Evolutionary conservation across 2,329 filamentous ascomycete species (phyloP), one percentile per base, ranked within the genome.

Genomic region (Proliferodiscus dingleyae): DNA sequence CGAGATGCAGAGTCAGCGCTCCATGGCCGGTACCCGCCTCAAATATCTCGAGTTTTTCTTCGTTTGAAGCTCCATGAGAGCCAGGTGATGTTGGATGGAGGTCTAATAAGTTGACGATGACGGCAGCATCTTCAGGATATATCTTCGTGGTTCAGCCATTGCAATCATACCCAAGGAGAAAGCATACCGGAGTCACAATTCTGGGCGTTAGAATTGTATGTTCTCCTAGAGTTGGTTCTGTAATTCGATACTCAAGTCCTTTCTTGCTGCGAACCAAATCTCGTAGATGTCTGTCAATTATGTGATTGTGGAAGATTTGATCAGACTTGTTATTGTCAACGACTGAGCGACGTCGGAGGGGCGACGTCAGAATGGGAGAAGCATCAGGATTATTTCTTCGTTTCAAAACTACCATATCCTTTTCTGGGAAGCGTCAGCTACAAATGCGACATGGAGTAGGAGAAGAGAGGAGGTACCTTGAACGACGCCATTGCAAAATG

Each of bases 21-120:
- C 87, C 88, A 71, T 90, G 86, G n/a, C 87, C 88, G 3, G 87
- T 93, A 13, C 88, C 87, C 37, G 87, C 87, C 66, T 93, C 88
- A 42, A 93, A 81, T 36, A 93, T 86, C 61, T 91, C 85, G 10
- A 90, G 64, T 0, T 74, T 77, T 7, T 60, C 59, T 5, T 57
- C 53, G 11, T 65, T 56, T 10, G 67, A 63, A 5, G 66, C 62
- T 11, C 57, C 56, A 9, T 58, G 81, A 32, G 89, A 71, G 59
- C 88, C 85, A 16, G 91, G 74, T 21, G 88, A 70, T 1, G 78
- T 61, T 23, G 80, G 76, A 61, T 91, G 82, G 36, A 93, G 72
- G 62, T 93, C 87, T 18, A 94, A 74, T 19, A 90, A 71, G 1
- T 80, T 85, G 29, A 89, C 82, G 42, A 93, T 90, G 24, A 86